Conservation (phyloP, 1,284 basidiomycete genomes). For the Filobasidium uniguttulatum region DNA sequence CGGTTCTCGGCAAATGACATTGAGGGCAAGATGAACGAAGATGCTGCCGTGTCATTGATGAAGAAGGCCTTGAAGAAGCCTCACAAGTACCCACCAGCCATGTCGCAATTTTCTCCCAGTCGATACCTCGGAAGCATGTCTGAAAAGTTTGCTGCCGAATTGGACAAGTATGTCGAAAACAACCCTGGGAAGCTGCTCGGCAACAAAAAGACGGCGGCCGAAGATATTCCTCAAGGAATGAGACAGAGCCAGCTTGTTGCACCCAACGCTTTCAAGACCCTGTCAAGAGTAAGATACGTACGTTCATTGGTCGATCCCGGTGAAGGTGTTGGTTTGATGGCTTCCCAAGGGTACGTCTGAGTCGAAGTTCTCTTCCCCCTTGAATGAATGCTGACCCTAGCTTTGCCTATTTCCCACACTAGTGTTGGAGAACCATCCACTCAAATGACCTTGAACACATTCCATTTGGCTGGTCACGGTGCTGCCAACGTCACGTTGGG, state of each 20-base stretch:
- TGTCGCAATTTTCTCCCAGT: constrained; percentile 66
- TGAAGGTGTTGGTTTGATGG: constrained; percentile 90
- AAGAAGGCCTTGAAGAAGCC: constrained; percentile 75
- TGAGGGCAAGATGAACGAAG: constrained; percentile 49
- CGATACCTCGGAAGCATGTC: constrained; percentile 80
- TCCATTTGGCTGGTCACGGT: constrained; percentile 98
- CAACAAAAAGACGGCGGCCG: constrained; percentile 42
- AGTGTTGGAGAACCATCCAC: constrained; percentile 98
- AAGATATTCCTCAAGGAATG: constrained; percentile 30
- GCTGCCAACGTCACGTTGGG: constrained; percentile 98
- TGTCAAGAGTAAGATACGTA: constrained; percentile 87
- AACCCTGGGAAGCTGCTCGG: constrained; percentile 66
- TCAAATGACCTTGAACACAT: constrained; percentile 99
- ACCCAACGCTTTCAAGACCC: constrained; percentile 52
- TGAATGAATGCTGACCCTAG: background rate
- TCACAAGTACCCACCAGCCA: constrained; percentile 53
- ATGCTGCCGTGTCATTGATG: constrained; percentile 63
- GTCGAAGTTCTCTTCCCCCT: too few relatives aligned
- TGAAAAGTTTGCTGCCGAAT: constrained; percentile 73
- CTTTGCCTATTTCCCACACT: constrained; percentile 11
- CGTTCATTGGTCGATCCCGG: constrained; percentile 89
- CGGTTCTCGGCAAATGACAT: constrained; percentile 57
- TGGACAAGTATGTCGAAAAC: constrained; percentile 64
- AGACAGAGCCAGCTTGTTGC: constrained; percentile 43
- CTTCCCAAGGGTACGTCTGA: constrained; percentile 76